Evolutionary conservation across 257 asterid genomes (phyloP), one percentile per base, ranked within the genome.

Genomic region (Solanum arcanum): DNA sequence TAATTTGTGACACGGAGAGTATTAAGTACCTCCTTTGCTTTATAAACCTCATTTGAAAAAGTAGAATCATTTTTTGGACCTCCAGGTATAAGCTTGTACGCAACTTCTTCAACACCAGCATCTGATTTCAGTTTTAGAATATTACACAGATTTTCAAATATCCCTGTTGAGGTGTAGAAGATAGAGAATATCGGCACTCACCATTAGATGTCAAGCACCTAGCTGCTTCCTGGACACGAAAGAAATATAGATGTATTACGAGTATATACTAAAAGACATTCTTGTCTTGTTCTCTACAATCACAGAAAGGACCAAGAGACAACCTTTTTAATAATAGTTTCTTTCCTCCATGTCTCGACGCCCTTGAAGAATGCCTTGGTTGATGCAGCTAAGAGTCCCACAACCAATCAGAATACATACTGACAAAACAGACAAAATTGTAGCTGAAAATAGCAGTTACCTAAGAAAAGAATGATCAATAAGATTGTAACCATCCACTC

Each of bases 401-500:
- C 52, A 77, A 39, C 33, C 84, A 59, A 59, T 88, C 18, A 27
- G 42, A 73, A 87, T 59, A 88, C 52, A 82, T 60, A 41, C 85
- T 35, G 52, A 72, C 85, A 81, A 81, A 49, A 49, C 9, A 83
- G 66, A 75, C 11, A 87, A 37, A 23, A 80, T 21, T 16, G 68
- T n/a, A 62, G 42, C n/a, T 44, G 56, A 64, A 52, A 35, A 84
- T 25, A 25, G 81, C 14, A n/a, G 82, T 87, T 91, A 93, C 94
- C 93, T 88, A 92, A 86, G 90, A 93, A 93, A 39, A 93, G 94
- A 89, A 90, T 70, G 86, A 93, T 91, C 31, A 93, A 91, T 91
- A 92, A 89, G 35, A 90, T 89, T 0, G 93, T 93, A 83, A 93
- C 92, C 94, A 93, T 93, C 96, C 96, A 93, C 62, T 93, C 96